Conservation (phyloP, 1,139 yeast species). For the Hemisphaericaspora xylofermentans region DNA sequence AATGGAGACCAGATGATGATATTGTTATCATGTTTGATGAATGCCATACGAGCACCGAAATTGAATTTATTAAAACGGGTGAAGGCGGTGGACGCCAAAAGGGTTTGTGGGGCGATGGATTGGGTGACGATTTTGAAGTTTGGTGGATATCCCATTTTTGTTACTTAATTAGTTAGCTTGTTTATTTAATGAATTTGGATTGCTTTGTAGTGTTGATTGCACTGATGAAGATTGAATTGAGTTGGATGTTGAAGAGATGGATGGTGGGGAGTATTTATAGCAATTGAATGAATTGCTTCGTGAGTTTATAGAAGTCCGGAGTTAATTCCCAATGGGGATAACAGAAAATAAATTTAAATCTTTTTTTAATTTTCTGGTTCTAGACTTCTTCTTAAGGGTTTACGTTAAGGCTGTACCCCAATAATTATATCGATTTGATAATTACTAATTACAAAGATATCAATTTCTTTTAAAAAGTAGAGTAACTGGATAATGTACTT, state of each 20-base stretch:
- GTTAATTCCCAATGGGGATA: too few relatives aligned
- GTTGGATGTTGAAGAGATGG: too few relatives aligned
- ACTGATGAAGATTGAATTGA: background rate
- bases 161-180: background rate
- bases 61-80: constrained; percentile 38
- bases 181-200: too few relatives aligned
- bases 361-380: too few relatives aligned
- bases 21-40: constrained; percentile 32
- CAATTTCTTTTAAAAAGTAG: background rate
- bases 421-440: too few relatives aligned
- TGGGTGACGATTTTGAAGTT: constrained; percentile 43
- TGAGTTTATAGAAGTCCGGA: too few relatives aligned
- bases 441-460: background rate
- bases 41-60: constrained; percentile 64
- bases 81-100: constrained; percentile 52
- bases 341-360: too few relatives aligned
- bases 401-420: background rate
- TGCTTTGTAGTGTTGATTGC: background rate
- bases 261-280: too few relatives aligned
- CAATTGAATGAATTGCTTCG: too few relatives aligned
- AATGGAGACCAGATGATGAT: constrained; percentile 61
- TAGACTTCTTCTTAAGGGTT: too few relatives aligned
- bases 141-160: constrained; percentile 32
- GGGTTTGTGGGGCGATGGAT: constrained; percentile 44
- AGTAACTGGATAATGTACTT: too few relatives aligned